Percentiles rank a stretch among this genome's conserved stretches.
These are phyloP conservation scores for Logfia minima DNA, from an alignment of 129 eudicot species.

Conservation along the genomic window DNA sequence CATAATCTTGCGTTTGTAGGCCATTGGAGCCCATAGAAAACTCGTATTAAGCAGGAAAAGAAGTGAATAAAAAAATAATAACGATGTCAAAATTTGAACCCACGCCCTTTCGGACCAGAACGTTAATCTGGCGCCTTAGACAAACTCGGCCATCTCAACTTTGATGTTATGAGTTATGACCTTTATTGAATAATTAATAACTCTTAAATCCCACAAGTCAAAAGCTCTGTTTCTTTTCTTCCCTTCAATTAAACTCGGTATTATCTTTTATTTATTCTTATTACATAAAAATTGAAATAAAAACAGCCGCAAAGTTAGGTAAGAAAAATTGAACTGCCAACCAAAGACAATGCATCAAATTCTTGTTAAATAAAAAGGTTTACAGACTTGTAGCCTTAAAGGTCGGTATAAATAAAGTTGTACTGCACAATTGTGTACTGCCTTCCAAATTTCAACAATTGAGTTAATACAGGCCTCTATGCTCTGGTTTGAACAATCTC, in stretches of 20 bases:
- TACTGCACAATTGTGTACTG: background rate
- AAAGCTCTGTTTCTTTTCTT: too few relatives aligned
- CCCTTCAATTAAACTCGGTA: too few relatives aligned
- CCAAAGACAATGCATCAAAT: background rate
- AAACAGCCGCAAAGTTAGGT: background rate
- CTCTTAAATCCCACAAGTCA: background rate
- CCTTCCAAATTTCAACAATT: background rate
- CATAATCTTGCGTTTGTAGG: too few relatives aligned
- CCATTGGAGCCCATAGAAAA: too few relatives aligned
- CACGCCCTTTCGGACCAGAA: slow-evolving; percentile 96
- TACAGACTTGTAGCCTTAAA: background rate
- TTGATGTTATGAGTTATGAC: background rate
- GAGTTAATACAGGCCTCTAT: background rate
- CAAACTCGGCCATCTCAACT: slow-evolving; percentile 85
- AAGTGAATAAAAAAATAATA: background rate
- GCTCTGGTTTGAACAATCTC: background rate
- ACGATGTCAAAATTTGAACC: slow-evolving; percentile 75
- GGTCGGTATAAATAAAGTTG: background rate
- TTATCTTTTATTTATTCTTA: too few relatives aligned
- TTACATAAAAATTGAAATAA: background rate
- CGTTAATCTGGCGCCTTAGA: slow-evolving; percentile 98
- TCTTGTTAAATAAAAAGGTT: background rate
- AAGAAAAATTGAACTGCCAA: too few relatives aligned
- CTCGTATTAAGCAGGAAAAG: too few relatives aligned
- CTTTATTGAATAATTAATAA: too few relatives aligned